Base-by-base conservation (phyloP, 768 basidiomycete genomes). In the Baorangia bicolor region DNA sequence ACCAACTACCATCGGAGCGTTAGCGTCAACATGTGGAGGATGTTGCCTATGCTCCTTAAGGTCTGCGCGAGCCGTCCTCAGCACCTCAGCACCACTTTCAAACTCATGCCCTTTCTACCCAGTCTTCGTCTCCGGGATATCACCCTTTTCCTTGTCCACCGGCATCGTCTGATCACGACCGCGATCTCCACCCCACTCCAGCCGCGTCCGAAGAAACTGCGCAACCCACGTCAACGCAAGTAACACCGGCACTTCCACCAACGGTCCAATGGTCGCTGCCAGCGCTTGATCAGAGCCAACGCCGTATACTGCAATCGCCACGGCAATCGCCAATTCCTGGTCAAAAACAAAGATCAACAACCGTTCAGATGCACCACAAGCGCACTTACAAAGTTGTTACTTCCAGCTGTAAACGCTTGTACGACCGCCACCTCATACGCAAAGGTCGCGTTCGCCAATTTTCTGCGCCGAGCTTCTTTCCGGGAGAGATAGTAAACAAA, bases 261-360 rank as follows among this genome's bases (percentile, higher is more conserved):
- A 73, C 0, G 86, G 87, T 0, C 87, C 87, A 25, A 88, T 85
- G 1, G 90, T 91, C 0, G 90, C 89, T 0, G 91, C 90, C 1
- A 93, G 76, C 0, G 88, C 90, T 71, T 93, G 86, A 51, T 87
- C 83, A 0, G 88, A 90, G 8, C 83, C 78, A 6, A 87, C 82
- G 4, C 92, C 91, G 69, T 85, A 93, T 2, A 86, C 82, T 0
- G 88, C 85, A 38, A 92, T 86, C 4, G 85, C 80, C 0, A 92
- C 85, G 0, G 92, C 90, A 51, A 93, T 93, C 0, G 91, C 89
- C 0, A 93, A 78, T 73, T 92, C 89, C 79, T 87, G 65, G 18
- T 56, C 23, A 25, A 49, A 39, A n/a, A n/a, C n/a, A n/a, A 12
- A 11, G 46, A 40, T 27, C 30, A 28, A 45, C 25, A 21, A 25